Conservation (phyloP, 805 yeast species). For the Huiozyma sinensis region DNA sequence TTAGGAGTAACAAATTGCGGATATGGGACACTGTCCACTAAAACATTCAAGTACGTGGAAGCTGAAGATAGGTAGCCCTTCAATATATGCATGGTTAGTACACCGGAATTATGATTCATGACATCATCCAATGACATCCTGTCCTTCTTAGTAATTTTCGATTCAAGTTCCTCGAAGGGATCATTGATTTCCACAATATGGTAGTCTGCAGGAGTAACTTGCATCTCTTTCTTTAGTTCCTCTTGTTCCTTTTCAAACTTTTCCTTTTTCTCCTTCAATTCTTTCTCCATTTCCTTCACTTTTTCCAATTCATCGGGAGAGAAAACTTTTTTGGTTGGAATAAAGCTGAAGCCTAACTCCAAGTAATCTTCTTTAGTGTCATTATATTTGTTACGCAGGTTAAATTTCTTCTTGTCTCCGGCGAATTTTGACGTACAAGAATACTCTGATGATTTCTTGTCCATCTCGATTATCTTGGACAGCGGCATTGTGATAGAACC, state of each 20-base stretch:
- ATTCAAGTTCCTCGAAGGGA: constrained; percentile 28
- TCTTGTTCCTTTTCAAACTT: constrained; percentile 36
- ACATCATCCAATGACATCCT: constrained; percentile 43
- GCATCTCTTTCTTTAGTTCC: constrained; percentile 39
- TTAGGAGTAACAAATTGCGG: constrained; percentile 48
- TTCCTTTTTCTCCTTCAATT: constrained; percentile 29
- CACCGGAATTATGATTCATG: constrained; percentile 46
- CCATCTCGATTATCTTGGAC: constrained; percentile 34
- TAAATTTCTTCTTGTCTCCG: constrained; percentile 30
- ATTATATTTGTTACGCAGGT: constrained; percentile 25
- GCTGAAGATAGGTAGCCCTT: constrained; percentile 40
- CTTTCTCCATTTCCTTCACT: constrained; percentile 33
- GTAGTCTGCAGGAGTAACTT: constrained; percentile 48
- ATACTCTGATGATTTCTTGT: constrained; percentile 34
- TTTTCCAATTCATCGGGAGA: constrained; percentile 45
- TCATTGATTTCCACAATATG: constrained; percentile 51
- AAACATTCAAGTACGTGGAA: constrained; percentile 43
- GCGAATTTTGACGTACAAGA: constrained; percentile 42
- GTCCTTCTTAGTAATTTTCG: constrained; percentile 29
- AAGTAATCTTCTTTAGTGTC: constrained; percentile 42
- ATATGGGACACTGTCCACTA: constrained; percentile 53
- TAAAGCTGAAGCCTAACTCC: constrained; percentile 46
- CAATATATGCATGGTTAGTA: constrained; percentile 42
- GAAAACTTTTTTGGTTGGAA: constrained; percentile 55
- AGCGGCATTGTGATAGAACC: constrained; percentile 48